Conservation (phyloP, 169 alveolate genomes). For the Plasmodium vivax region DNA sequence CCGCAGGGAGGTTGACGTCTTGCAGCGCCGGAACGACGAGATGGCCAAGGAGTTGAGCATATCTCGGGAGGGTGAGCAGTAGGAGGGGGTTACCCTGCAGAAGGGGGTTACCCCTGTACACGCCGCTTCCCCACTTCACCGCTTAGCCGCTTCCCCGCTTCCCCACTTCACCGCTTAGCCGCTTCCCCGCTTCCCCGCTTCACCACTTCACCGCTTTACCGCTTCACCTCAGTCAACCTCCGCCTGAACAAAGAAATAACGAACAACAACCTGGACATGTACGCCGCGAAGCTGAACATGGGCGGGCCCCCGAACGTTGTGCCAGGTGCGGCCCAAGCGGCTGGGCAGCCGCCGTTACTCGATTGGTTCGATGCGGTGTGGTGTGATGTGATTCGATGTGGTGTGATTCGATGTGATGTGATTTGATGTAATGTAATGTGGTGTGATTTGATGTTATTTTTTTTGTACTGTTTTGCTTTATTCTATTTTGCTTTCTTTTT, state of each 20-base stretch:
- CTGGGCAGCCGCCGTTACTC: neutral
- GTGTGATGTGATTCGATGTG: neutral
- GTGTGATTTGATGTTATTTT: too few species aligned
- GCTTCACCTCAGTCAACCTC: constrained; percentile 12
- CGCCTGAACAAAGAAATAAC: constrained; percentile 62
- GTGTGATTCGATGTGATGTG: neutral
- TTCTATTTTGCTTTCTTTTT: neutral
- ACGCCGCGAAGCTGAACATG: constrained; percentile 26
- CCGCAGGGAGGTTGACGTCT: constrained; percentile 12
- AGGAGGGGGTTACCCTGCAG: too few species aligned
- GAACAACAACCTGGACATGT: constrained; percentile 43
- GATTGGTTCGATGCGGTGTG: neutral
- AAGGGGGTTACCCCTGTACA: too few species aligned
- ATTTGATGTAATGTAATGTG: neutral
- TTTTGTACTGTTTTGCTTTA: neutral
- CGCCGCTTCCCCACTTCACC: too few species aligned
- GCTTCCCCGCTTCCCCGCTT: neutral
- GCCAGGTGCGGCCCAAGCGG: neutral
- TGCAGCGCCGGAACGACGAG: constrained; percentile 41
- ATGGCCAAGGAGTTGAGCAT: constrained; percentile 53
- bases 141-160: neutral
- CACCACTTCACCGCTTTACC: neutral
- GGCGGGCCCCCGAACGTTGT: constrained; percentile 32
- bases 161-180: neutral
- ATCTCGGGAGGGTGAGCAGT: constrained; percentile 56